These are phyloP conservation scores for Dothiorella sarmentorum DNA, from an alignment of 2,329 filamentous ascomycete genomes.

Conservation along the genomic window DNA sequence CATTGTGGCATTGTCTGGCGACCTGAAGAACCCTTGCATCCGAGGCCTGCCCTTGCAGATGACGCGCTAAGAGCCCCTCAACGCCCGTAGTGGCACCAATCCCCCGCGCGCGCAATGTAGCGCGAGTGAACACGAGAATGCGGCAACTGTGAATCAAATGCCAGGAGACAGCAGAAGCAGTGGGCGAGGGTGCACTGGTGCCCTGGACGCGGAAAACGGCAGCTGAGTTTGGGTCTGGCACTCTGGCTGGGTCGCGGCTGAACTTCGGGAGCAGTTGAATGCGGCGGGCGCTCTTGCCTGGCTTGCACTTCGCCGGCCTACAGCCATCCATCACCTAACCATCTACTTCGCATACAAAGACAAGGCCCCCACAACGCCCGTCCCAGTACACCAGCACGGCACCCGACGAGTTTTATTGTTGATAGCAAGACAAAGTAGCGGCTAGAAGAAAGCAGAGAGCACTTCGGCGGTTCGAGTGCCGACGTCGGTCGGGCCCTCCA, in stretches of 20 bases:
- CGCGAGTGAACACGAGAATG: not conserved
- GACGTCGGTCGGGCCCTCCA: constrained; percentile 18
- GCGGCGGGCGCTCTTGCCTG: constrained; percentile 11
- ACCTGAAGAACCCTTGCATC: not conserved
- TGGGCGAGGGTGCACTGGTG: not conserved
- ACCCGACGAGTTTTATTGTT: constrained; percentile 9
- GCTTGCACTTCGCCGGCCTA: constrained; percentile 15
- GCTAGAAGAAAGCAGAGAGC: constrained; percentile 18
- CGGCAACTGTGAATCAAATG: not conserved
- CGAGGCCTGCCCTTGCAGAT: not conserved
- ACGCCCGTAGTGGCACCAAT: not conserved
- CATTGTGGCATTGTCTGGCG: not conserved
- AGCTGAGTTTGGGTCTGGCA: not conserved
- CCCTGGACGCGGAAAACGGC: not conserved
- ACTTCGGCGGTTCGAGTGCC: constrained; percentile 15
- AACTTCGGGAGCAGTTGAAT: not conserved
- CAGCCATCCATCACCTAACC: constrained; percentile 14
- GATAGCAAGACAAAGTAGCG: constrained; percentile 20
- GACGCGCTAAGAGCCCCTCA: constrained; percentile 11
- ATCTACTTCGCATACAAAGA: constrained; percentile 17
- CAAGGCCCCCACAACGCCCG: constrained; percentile 14
- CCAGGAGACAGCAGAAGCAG: not conserved
- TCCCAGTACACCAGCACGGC: constrained; percentile 10
- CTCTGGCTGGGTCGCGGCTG: not conserved
- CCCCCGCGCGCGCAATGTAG: not conserved